Percentiles rank a stretch among this genome's conserved stretches.
phyloP scores from a whole-genome alignment of 164 flowering plant species.

The Liquidambar formosana region DNA sequence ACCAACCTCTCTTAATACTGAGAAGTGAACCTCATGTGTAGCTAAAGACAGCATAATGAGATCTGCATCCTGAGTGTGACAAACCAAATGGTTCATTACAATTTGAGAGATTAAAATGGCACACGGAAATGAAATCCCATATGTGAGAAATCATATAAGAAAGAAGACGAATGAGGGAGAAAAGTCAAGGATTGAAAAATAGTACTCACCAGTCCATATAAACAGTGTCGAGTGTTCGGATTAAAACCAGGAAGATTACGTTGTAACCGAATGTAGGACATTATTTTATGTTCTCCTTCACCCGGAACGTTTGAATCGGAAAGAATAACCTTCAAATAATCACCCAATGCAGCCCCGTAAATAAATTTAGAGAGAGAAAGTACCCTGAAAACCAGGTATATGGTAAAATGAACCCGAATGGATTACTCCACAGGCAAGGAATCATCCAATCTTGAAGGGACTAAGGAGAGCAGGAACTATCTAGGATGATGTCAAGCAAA shows the following conservation, averaged over 20 bases:
- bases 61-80: slow-evolving; percentile 80
- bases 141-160: not conserved
- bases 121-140: not conserved
- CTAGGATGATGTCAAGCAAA: slow-evolving; percentile 27
- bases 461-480: slow-evolving; percentile 14
- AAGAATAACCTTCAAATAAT: slow-evolving; percentile 96
- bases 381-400: slow-evolving; percentile 58
- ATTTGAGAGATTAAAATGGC: not conserved
- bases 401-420: slow-evolving; percentile 39
- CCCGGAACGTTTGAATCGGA: slow-evolving; percentile 99
- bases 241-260: slow-evolving; percentile 84
- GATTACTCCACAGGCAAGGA: slow-evolving; percentile 54
- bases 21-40: slow-evolving; percentile 95
- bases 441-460: slow-evolving; percentile 38
- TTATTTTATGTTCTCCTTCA: slow-evolving; percentile 97
- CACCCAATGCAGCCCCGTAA: slow-evolving; percentile 77
- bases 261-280: slow-evolving; percentile 91
- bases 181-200: not conserved
- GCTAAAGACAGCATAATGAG: slow-evolving; percentile 93
- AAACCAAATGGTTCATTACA: slow-evolving; percentile 10
- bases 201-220: slow-evolving; percentile 82
- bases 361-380: slow-evolving; percentile 61
- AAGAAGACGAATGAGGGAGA: not conserved
- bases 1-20: slow-evolving; percentile 93
- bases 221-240: slow-evolving; percentile 95